Conservation (phyloP, 1,284 basidiomycete genomes). For the Chalciporus sp. region DNA sequence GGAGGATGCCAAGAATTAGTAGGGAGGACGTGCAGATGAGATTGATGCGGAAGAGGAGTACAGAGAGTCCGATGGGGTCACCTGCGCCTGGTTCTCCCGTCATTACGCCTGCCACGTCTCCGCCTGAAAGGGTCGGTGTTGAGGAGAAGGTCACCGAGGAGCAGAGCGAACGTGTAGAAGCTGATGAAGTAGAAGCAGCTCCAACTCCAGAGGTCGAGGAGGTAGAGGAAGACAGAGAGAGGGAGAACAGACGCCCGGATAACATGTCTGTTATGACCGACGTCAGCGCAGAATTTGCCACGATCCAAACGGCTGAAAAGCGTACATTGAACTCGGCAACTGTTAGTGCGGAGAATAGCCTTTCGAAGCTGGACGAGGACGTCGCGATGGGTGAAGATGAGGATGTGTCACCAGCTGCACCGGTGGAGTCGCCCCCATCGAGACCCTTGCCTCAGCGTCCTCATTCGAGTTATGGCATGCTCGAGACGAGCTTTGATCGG, state of each 20-base stretch:
- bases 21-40: slow-evolving; percentile 56
- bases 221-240: slow-evolving; percentile 5
- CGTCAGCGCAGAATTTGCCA: slow-evolving; percentile 46
- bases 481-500: slow-evolving; percentile 37
- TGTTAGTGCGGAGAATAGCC: not conserved
- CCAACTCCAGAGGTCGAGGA: not conserved
- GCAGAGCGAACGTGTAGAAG: not conserved
- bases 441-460: slow-evolving; percentile 9
- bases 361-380: not conserved
- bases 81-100: slow-evolving; percentile 14
- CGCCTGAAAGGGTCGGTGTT: slow-evolving; percentile 1
- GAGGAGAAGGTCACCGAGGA: not conserved
- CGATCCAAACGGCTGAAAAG: slow-evolving; percentile 48
- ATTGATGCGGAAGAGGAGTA: slow-evolving; percentile 46
- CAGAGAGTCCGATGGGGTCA: slow-evolving; percentile 40
- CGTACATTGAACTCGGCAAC: slow-evolving; percentile 29
- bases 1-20: slow-evolving; percentile 41
- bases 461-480: slow-evolving; percentile 20
- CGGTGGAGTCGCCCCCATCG: slow-evolving; percentile 7
- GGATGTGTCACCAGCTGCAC: not conserved
- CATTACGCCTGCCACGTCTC: not conserved
- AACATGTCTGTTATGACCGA: slow-evolving; percentile 33
- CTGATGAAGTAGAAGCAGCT: not conserved
- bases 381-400: not conserved
- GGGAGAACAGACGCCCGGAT: slow-evolving; percentile 9